These are phyloP conservation scores for Daldinia bambusicola DNA, from an alignment of 495 filamentous ascomycete species.

Conservation along the genomic window DNA sequence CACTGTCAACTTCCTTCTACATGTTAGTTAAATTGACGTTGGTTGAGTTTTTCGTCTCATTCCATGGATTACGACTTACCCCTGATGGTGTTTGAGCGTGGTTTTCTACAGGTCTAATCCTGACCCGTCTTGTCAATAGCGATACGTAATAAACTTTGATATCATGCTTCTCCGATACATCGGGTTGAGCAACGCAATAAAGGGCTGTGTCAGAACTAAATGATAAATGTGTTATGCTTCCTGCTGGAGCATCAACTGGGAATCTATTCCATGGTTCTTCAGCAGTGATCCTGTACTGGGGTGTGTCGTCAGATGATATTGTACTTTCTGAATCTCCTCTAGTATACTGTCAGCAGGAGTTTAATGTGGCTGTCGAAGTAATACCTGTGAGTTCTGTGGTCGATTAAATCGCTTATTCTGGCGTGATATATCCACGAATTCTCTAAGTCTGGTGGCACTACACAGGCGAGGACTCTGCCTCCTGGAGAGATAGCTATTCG, in stretches of 20 bases:
- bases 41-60: neutral
- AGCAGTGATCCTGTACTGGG: neutral
- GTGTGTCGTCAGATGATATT: neutral
- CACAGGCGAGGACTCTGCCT: constrained; percentile 42
- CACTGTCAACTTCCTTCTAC: constrained; percentile 42
- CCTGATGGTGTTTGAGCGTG: constrained; percentile 5
- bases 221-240: constrained; percentile 41
- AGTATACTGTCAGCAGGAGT: neutral
- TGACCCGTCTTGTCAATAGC: neutral
- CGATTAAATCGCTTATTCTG: constrained; percentile 10
- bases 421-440: constrained; percentile 13
- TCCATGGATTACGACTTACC: constrained; percentile 19
- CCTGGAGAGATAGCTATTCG: constrained; percentile 49
- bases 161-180: constrained; percentile 27
- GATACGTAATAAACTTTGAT: neutral
- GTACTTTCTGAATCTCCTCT: constrained; percentile 10
- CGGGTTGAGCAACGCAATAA: constrained; percentile 45
- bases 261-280: constrained; percentile 2
- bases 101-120: constrained; percentile 11
- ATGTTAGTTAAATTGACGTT: neutral
- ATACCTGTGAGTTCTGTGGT: neutral
- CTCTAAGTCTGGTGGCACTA: neutral
- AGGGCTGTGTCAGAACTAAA: constrained; percentile 43
- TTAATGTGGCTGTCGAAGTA: neutral
- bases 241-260: constrained; percentile 37